Evolutionary conservation across 2,329 filamentous ascomycete genomes (phyloP).

Genomic region (Curvularia sp.): DNA sequence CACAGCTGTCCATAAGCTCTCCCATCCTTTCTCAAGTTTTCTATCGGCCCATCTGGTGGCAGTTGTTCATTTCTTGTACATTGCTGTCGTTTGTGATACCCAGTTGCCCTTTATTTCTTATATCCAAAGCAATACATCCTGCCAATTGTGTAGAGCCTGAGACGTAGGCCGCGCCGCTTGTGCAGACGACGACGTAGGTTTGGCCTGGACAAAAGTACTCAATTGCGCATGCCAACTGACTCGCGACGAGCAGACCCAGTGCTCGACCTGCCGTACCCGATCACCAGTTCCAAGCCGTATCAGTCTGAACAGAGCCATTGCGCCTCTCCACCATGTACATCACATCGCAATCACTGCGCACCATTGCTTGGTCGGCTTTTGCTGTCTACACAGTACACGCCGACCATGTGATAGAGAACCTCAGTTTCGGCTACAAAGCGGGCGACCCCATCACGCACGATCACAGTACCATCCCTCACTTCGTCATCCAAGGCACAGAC

Average conservation of each 20-base stretch:
- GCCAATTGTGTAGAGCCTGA: constrained; percentile 28
- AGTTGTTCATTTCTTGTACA: constrained; percentile 24
- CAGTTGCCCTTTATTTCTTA: constrained; percentile 26
- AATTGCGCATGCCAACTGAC: neutral
- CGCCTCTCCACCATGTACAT: constrained; percentile 43
- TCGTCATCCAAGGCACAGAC: constrained; percentile 60
- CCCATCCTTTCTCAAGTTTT: constrained; percentile 18
- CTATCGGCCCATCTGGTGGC: constrained; percentile 33
- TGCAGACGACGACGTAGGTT: constrained; percentile 25
- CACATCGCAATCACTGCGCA: constrained; percentile 50
- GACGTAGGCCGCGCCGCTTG: constrained; percentile 28
- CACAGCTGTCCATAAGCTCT: constrained; percentile 50
- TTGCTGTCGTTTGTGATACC: constrained; percentile 37
- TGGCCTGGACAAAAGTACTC: neutral
- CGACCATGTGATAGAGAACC: constrained; percentile 72
- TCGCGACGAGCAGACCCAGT: neutral
- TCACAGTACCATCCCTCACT: constrained; percentile 63
- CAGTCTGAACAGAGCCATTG: constrained; percentile 12
- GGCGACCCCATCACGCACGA: constrained; percentile 71
- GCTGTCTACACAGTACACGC: constrained; percentile 63
- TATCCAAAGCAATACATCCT: constrained; percentile 8
- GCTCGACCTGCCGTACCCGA: neutral
- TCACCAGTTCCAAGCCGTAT: neutral
- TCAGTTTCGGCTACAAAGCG: constrained; percentile 76
- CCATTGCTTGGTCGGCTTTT: constrained; percentile 53